These are phyloP conservation scores for Cadophora sp. DNA, from an alignment of 2,329 filamentous ascomycete species.

Conservation along the genomic window DNA sequence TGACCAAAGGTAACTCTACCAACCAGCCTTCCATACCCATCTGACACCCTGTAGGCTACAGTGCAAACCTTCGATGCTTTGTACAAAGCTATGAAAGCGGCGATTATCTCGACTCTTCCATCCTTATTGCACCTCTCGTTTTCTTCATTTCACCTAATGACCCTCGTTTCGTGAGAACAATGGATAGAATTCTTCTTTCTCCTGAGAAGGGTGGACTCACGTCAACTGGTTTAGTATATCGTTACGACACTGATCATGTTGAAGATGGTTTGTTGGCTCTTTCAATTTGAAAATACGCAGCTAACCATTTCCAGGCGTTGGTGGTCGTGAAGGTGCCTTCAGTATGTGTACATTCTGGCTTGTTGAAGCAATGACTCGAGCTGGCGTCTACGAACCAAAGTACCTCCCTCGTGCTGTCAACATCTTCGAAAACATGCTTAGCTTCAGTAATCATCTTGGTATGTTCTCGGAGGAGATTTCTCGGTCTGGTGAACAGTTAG, in stretches of 20 bases:
- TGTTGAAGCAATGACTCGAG: conserved; percentile 77
- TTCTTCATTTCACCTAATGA: conserved; percentile 83
- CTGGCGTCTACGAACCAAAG: conserved; percentile 67
- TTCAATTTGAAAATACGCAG: neutral
- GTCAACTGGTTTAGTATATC: conserved; percentile 76
- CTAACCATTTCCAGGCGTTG: conserved; percentile 61
- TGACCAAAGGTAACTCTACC: conserved; percentile 65
- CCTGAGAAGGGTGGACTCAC: conserved; percentile 79
- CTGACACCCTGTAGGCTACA: conserved; percentile 61
- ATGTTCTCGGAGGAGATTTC: conserved; percentile 85
- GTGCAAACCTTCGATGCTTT: conserved; percentile 71
- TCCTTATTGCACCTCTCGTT: conserved; percentile 78
- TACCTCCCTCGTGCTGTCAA: conserved; percentile 68
- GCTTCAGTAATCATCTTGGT: conserved; percentile 76
- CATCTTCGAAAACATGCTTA: conserved; percentile 79
- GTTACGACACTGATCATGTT: conserved; percentile 72
- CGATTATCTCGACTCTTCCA: conserved; percentile 74
- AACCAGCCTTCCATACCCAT: neutral
- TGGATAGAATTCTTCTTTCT: conserved; percentile 73
- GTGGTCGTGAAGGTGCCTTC: conserved; percentile 77
- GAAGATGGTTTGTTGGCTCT: conserved; percentile 63
- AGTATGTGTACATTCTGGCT: conserved; percentile 87
- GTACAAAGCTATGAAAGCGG: conserved; percentile 78
- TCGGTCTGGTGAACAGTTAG: conserved; percentile 76
- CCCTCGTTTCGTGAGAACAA: conserved; percentile 74